Percentiles rank a stretch among this genome's conserved stretches.
Conservation (phyloP, 768 basidiomycete genomes). For the Russula emetica region DNA sequence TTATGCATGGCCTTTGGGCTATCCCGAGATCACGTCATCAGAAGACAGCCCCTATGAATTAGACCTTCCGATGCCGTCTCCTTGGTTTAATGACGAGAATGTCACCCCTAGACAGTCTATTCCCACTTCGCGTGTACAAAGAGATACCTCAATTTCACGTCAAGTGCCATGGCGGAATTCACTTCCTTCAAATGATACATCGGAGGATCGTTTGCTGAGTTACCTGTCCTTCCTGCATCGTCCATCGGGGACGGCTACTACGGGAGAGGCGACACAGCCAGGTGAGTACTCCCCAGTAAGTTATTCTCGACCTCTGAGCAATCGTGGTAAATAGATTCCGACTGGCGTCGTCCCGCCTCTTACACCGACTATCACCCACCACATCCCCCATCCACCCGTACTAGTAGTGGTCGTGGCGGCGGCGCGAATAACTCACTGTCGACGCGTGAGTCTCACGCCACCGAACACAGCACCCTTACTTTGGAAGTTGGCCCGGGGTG, state of each 20-base stretch:
- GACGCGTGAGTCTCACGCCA: slow-evolving; percentile 6
- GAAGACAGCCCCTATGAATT: slow-evolving; percentile 20
- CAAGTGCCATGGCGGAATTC: slow-evolving; percentile 21
- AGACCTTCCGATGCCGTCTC: slow-evolving; percentile 14
- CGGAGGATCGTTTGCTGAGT: slow-evolving; percentile 11
- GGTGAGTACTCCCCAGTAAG: slow-evolving; percentile 10
- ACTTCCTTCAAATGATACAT: neutral
- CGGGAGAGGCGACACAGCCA: slow-evolving; percentile 9
- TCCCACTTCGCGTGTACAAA: slow-evolving; percentile 16
- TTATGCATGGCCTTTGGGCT: slow-evolving; percentile 5
- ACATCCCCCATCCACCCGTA: slow-evolving; percentile 3
- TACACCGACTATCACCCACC: slow-evolving; percentile 6
- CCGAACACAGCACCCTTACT: slow-evolving; percentile 2
- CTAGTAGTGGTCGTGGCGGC: slow-evolving; percentile 5
- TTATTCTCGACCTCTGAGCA: neutral
- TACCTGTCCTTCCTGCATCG: slow-evolving; percentile 13
- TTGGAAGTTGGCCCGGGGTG: slow-evolving; percentile 14
- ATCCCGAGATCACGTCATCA: slow-evolving; percentile 10
- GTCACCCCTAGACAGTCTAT: neutral
- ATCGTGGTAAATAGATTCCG: slow-evolving; percentile 2
- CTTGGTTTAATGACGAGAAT: slow-evolving; percentile 14
- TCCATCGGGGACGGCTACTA: neutral
- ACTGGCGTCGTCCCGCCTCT: slow-evolving; percentile 15
- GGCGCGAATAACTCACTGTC: slow-evolving; percentile 3
- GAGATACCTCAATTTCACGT: slow-evolving; percentile 15